Evolutionary conservation across 345 rosid species (phyloP).

Genomic region (Eucalyptus rudis): DNA sequence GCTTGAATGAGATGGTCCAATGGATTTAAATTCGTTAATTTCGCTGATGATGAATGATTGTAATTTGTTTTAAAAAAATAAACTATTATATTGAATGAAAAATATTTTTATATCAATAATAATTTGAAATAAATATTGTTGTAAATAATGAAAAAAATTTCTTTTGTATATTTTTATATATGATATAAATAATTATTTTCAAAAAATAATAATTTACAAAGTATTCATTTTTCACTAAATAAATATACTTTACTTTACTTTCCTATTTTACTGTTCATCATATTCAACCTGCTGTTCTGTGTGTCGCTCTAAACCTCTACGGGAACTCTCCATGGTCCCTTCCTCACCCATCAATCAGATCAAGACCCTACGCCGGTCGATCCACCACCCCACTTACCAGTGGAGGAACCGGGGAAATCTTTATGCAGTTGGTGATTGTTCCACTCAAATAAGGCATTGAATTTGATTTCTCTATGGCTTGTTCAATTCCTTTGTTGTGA

Average conservation of each 20-base stretch:
- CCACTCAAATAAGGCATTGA: not conserved
- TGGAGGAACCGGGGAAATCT: not conserved
- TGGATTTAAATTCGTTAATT: too few relatives aligned
- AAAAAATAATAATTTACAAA: too few relatives aligned
- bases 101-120: not conserved
- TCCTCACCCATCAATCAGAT: not conserved
- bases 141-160: rapidly evolving
- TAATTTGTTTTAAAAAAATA: rapidly evolving
- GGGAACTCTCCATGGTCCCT: not conserved
- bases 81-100: too few relatives aligned
- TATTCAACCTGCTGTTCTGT: not conserved
- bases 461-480: not conserved
- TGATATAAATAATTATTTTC: too few relatives aligned
- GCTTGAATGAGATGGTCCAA: not conserved
- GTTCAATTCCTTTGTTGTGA: not conserved
- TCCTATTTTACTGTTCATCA: not conserved
- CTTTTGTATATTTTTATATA: rapidly evolving
- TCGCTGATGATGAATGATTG: rapidly evolving
- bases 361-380: not conserved
- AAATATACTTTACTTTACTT: too few relatives aligned
- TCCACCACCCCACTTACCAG: not conserved
- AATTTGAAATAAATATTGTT: not conserved
- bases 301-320: not conserved
- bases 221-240: too few relatives aligned
- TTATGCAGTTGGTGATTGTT: not conserved